These are phyloP conservation scores for Domatiomyces catenatus DNA, from an alignment of 2,329 filamentous ascomycete species.

Conservation along the genomic window DNA sequence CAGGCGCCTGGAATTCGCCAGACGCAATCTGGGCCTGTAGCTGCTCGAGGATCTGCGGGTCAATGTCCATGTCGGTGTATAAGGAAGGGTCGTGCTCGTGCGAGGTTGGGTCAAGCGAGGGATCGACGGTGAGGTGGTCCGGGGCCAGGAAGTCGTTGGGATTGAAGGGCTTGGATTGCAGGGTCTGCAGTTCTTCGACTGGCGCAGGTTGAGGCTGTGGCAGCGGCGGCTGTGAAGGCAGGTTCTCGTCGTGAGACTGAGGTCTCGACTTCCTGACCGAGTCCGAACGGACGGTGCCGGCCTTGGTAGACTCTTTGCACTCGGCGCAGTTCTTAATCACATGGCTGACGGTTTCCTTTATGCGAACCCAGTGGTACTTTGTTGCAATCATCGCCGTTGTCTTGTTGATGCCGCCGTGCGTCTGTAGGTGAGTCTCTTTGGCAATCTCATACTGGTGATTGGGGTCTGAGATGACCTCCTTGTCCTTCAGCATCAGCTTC, in stretches of 20 bases:
- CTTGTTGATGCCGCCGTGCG: constrained; percentile 94
- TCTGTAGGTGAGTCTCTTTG: constrained; percentile 53
- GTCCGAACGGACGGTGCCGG: constrained; percentile 25
- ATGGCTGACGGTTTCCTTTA: constrained; percentile 91
- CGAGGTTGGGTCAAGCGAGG: background rate
- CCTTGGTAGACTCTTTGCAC: constrained; percentile 66
- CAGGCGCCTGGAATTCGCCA: constrained; percentile 10
- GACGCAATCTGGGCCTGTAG: constrained; percentile 21
- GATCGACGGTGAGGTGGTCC: background rate
- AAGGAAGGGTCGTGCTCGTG: constrained; percentile 21
- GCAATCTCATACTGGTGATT: constrained; percentile 83
- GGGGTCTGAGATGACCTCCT: constrained; percentile 88
- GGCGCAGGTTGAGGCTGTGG: constrained; percentile 1
- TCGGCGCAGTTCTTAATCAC: constrained; percentile 84
- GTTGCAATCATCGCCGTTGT: constrained; percentile 89
- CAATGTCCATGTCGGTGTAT: constrained; percentile 40
- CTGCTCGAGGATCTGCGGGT: constrained; percentile 46
- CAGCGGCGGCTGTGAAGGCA: background rate
- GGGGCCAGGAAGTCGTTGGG: constrained; percentile 9
- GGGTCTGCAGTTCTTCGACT: constrained; percentile 3
- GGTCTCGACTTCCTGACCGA: constrained; percentile 7
- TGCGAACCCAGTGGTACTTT: constrained; percentile 91
- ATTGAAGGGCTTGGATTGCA: constrained; percentile 6
- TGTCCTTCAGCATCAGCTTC: constrained; percentile 90
- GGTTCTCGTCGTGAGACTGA: background rate